Percentiles rank a stretch among this genome's conserved stretches.
These are phyloP conservation scores for Tanacetum coccineum DNA, from an alignment of 129 eudicot species.

Conservation along the genomic window DNA sequence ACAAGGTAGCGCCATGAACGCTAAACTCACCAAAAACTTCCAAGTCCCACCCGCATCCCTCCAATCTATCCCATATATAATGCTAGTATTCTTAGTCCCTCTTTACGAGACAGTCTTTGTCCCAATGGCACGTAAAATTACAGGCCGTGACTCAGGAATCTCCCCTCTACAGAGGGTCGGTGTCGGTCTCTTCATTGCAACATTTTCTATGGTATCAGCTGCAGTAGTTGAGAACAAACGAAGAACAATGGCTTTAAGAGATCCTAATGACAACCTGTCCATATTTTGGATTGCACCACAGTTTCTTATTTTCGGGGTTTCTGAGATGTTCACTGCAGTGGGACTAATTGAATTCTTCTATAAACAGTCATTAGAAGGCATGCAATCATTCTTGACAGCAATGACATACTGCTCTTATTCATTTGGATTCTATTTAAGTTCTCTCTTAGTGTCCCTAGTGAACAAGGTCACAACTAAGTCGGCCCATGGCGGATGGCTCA, in stretches of 20 bases:
- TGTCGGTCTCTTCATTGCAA: constrained; percentile 73
- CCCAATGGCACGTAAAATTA: constrained; percentile 54
- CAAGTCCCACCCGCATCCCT: constrained; percentile 82
- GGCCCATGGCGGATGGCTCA: constrained; percentile 60
- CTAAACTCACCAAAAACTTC: constrained; percentile 46
- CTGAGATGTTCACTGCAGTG: constrained; percentile 87
- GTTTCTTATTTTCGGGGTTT: constrained; percentile 70
- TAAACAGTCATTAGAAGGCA: constrained; percentile 69
- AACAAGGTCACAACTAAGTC: constrained; percentile 57
- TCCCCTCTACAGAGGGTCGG: constrained; percentile 73
- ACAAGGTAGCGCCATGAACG: constrained; percentile 65
- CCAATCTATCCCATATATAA: constrained; percentile 64
- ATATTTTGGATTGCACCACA: constrained; percentile 85
- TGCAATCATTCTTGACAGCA: constrained; percentile 79
- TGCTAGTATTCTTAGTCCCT: constrained; percentile 67
- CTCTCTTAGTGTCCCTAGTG: constrained; percentile 65
- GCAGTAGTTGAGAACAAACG: constrained; percentile 64
- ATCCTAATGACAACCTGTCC: constrained; percentile 36
- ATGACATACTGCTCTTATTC: constrained; percentile 88
- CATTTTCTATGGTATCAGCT: constrained; percentile 85
- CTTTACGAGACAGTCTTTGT: constrained; percentile 66
- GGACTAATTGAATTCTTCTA: constrained; percentile 80
- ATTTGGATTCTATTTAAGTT: constrained; percentile 79
- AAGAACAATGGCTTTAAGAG: constrained; percentile 33
- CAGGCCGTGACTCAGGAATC: constrained; percentile 62